Base-by-base conservation (phyloP, 2,329 filamentous ascomycete genomes). In the Alternaria sp. region DNA sequence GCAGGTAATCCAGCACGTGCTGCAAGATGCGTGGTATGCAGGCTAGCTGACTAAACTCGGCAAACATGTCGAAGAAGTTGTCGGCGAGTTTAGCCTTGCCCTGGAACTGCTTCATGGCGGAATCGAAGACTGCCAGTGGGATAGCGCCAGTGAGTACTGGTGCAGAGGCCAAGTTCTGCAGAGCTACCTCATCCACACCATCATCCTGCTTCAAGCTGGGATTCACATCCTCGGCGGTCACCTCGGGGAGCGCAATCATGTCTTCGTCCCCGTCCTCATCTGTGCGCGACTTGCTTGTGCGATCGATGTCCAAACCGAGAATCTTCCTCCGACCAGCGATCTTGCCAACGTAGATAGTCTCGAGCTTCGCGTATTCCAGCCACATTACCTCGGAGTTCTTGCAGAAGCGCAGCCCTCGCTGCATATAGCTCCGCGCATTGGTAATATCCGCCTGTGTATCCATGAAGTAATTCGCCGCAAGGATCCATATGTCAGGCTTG, bases 141-240 rank as follows among this genome's bases (percentile, higher is more conserved):
- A 99, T 97, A 16, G 93, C 95, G n/a, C 95, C 95, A 62, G 91
- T 92, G 65, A 97, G 85, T 10, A 93, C 93, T 4, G 94, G 93
- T 49, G 93, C 94, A 59, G 85, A 82, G 38, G 86, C 85, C 16
- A 91, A 80, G 63, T 87, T 88, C 72, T 90, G 84, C 65, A 97
- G 81, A 55, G 84, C 83, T 68, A 82, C 78, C 70, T 88, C 81
- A 56, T 85, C 80, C 58, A 80, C 74, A 54, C 80, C 77, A 56
- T 79, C 85, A 77, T 85, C 75, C 74, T 85, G 81, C 65, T 82
- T 56, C 43, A 81, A 80, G 79, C 70, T 87, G 5, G 87, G 84
- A 56, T 87, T 84, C 65, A 89, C 81, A 63, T 90, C 88, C 53
- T 89, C 88, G 9, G 85, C 86, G 1, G 88, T 89, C 60, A 91